A percentile compares a stretch with the other conserved stretches of the same genome.
phyloP scores from a whole-genome alignment of 2,329 filamentous ascomycete species.

The Diaporthe sp. region DNA sequence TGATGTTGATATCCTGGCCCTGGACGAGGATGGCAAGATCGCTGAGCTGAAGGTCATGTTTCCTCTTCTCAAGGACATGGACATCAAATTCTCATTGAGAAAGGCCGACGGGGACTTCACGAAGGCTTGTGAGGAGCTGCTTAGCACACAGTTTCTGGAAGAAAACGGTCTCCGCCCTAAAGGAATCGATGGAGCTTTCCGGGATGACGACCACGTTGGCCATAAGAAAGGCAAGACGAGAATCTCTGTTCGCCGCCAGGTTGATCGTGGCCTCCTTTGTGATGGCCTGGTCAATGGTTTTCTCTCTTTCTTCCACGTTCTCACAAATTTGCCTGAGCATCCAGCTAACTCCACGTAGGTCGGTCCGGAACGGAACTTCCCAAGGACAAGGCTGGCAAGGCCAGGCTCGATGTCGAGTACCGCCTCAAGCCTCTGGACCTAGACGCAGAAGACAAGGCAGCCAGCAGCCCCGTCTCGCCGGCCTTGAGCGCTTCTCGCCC shows the following conservation, averaged over 20 bases:
- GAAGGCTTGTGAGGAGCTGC: constrained; percentile 81
- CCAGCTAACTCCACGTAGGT: constrained; percentile 26
- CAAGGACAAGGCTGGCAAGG: constrained; percentile 38
- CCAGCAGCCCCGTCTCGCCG: constrained; percentile 32
- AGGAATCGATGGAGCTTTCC: constrained; percentile 86
- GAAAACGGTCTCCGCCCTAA: constrained; percentile 74
- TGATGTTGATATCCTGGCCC: constrained; percentile 51
- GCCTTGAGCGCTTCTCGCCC: background rate
- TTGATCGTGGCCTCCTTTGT: background rate
- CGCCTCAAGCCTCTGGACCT: constrained; percentile 33
- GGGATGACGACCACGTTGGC: constrained; percentile 61
- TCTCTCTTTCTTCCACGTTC: constrained; percentile 27
- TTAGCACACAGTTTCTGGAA: constrained; percentile 84
- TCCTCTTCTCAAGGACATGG: constrained; percentile 74
- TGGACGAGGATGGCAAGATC: constrained; percentile 74
- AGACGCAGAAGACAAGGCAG: constrained; percentile 30
- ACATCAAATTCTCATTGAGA: constrained; percentile 76
- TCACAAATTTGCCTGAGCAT: background rate
- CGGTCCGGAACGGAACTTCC: constrained; percentile 14
- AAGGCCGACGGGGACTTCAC: constrained; percentile 78
- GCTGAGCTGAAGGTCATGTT: constrained; percentile 79
- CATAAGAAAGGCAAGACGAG: constrained; percentile 51
- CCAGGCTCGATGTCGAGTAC: constrained; percentile 38
- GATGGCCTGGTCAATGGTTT: background rate
- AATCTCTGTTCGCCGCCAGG: background rate